Conservation (phyloP, 768 basidiomycete genomes). For the Termitomyces titanicus region DNA sequence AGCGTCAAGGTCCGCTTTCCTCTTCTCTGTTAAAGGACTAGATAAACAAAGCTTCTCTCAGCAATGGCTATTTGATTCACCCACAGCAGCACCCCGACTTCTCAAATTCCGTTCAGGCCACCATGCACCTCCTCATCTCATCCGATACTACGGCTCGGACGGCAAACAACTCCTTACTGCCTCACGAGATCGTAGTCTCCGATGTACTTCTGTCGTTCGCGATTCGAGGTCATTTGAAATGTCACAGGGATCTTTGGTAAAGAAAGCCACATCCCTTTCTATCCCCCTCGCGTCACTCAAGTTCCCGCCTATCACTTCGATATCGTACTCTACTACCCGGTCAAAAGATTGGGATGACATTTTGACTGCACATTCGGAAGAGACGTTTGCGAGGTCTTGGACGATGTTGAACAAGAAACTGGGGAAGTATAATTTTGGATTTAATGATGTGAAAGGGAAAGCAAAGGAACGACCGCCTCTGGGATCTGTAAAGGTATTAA, state of each 20-base stretch:
- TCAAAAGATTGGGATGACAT: constrained; percentile 98
- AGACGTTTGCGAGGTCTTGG: constrained; percentile 85
- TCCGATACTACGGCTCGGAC: constrained; percentile 95
- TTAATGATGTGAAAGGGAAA: constrained; percentile 51
- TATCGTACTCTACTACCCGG: constrained; percentile 76
- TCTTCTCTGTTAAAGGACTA: background rate
- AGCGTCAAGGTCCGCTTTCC: constrained; percentile 72
- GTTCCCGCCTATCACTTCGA: constrained; percentile 71
- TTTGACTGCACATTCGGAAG: constrained; percentile 84
- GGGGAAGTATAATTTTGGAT: constrained; percentile 70
- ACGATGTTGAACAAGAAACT: constrained; percentile 76
- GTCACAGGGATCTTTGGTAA: constrained; percentile 86
- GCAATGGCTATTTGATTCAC: constrained; percentile 99
- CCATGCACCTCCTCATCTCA: constrained; percentile 83
- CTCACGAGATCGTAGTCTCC: constrained; percentile 82
- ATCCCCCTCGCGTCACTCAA: constrained; percentile 82
- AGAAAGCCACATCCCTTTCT: constrained; percentile 75
- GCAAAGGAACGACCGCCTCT: constrained; percentile 36
- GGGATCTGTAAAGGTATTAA: constrained; percentile 70
- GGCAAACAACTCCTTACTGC: constrained; percentile 92
- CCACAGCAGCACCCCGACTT: constrained; percentile 78
- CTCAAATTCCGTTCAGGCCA: constrained; percentile 94
- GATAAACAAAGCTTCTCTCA: constrained; percentile 24
- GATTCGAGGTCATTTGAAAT: constrained; percentile 95
- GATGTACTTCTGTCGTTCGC: constrained; percentile 89